Conservation (phyloP, 2,329 filamentous ascomycete species). For the Bertia moriformis region DNA sequence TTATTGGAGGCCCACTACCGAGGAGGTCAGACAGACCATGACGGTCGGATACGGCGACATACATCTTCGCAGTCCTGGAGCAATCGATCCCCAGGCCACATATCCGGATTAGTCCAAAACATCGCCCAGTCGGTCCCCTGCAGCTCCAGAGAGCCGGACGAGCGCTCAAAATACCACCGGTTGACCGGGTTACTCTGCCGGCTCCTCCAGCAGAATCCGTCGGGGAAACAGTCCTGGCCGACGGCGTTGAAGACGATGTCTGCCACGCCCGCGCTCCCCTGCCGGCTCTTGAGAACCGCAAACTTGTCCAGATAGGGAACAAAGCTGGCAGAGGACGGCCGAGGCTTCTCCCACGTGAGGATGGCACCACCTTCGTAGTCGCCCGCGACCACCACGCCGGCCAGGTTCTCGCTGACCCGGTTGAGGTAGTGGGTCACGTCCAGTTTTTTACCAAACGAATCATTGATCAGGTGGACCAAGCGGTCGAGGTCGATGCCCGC, state of each 20-base stretch:
- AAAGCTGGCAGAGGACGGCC: slow-evolving; percentile 38
- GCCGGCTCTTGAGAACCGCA: slow-evolving; percentile 76
- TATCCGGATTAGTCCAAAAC: slow-evolving; percentile 82
- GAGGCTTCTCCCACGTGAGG: slow-evolving; percentile 80
- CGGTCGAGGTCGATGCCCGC: slow-evolving; percentile 69
- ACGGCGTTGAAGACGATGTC: slow-evolving; percentile 95
- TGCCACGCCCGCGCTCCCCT: slow-evolving; percentile 82
- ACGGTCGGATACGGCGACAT: slow-evolving; percentile 49
- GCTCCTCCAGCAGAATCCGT: slow-evolving; percentile 84
- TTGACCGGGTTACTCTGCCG: slow-evolving; percentile 88
- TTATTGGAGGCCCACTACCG: no score
- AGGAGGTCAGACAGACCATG: no score
- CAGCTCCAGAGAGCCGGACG: slow-evolving; percentile 69
- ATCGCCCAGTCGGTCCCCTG: slow-evolving; percentile 81
- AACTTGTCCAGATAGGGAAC: slow-evolving; percentile 97
- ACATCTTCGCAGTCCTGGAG: slow-evolving; percentile 62
- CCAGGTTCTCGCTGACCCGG: slow-evolving; percentile 65
- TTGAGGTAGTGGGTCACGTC: slow-evolving; percentile 71
- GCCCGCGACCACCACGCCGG: slow-evolving; percentile 84
- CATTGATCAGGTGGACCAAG: slow-evolving; percentile 75
- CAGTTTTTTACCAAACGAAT: slow-evolving; percentile 76
- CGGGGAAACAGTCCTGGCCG: slow-evolving; percentile 75
- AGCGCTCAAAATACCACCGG: slow-evolving; percentile 97
- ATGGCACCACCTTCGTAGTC: slow-evolving; percentile 94
- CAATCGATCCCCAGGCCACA: slow-evolving; percentile 35